phyloP scores from a whole-genome alignment of 306 rosid genomes.

The Trichosanthes truncata region DNA sequence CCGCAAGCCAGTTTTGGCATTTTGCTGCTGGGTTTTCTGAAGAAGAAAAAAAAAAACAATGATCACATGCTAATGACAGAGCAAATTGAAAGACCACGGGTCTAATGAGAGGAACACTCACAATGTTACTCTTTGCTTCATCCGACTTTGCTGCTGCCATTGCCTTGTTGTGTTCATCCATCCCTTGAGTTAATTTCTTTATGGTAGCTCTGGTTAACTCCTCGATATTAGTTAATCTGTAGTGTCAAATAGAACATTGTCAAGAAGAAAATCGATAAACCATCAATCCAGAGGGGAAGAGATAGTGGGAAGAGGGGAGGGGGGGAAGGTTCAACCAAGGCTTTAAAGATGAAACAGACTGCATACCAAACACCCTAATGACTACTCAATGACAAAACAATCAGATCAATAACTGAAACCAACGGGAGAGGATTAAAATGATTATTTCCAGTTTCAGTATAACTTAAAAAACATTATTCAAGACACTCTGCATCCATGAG shows the following conservation, averaged over 20 bases:
- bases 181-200: conserved; percentile 95
- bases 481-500: neutral
- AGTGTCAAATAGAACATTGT: neutral
- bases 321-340: neutral
- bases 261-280: neutral
- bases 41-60: neutral
- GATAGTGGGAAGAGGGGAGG: no score
- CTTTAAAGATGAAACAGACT: neutral
- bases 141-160: conserved; percentile 92
- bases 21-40: conserved; percentile 88
- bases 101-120: conserved; percentile 31
- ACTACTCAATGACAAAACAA: neutral
- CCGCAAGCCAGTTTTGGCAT: conserved; percentile 86
- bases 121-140: conserved; percentile 76
- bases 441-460: neutral
- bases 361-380: neutral
- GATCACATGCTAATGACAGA: neutral
- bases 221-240: conserved; percentile 74
- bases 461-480: neutral
- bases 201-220: conserved; percentile 86
- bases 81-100: conserved; percentile 3
- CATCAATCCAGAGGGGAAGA: neutral
- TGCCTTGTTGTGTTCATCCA: conserved; percentile 86
- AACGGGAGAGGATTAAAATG: neutral
- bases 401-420: neutral